These are phyloP conservation scores for Debaryomyces fabryi DNA, from an alignment of 1,139 yeast species.

Conservation along the genomic window DNA sequence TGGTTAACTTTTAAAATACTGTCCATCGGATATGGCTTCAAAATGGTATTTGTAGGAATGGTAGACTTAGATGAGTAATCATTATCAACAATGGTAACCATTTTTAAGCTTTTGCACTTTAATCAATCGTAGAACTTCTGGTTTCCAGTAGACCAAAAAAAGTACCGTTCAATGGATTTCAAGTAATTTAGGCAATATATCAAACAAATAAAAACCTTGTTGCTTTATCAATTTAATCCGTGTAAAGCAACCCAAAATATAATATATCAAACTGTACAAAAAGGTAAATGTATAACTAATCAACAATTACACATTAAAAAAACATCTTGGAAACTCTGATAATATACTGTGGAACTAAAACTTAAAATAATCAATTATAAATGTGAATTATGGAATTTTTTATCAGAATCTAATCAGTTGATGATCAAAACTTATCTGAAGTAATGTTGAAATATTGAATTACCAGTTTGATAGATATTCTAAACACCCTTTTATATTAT, in stretches of 20 bases:
- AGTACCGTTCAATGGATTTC: neutral
- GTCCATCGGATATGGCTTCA: slow-evolving; percentile 7
- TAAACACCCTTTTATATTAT: neutral
- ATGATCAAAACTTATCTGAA: slow-evolving; percentile 3
- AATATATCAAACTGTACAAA: slow-evolving; percentile 5
- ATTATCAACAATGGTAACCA: slow-evolving; percentile 11
- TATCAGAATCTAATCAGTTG: slow-evolving; percentile 8
- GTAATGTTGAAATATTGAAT: slow-evolving; percentile 4
- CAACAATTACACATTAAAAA: slow-evolving; percentile 2
- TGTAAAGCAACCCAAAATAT: slow-evolving; percentile 4
- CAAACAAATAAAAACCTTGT: neutral
- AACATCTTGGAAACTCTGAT: slow-evolving; percentile 4
- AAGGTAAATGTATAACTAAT: slow-evolving; percentile 2
- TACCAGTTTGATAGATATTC: slow-evolving; percentile 1
- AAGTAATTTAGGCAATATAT: neutral
- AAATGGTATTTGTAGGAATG: slow-evolving; percentile 6
- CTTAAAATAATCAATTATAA: neutral
- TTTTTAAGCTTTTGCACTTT: neutral
- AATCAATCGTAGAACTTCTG: slow-evolving; percentile 13
- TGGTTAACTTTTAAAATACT: slow-evolving; percentile 4
- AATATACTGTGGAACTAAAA: slow-evolving; percentile 1
- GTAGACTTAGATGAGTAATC: slow-evolving; percentile 11
- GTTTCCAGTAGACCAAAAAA: slow-evolving; percentile 12
- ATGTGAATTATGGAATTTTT: neutral
- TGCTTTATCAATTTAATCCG: neutral